These are phyloP conservation scores for Solanum paucissectum DNA, from an alignment of 257 asterid genomes.

Conservation along the genomic window DNA sequence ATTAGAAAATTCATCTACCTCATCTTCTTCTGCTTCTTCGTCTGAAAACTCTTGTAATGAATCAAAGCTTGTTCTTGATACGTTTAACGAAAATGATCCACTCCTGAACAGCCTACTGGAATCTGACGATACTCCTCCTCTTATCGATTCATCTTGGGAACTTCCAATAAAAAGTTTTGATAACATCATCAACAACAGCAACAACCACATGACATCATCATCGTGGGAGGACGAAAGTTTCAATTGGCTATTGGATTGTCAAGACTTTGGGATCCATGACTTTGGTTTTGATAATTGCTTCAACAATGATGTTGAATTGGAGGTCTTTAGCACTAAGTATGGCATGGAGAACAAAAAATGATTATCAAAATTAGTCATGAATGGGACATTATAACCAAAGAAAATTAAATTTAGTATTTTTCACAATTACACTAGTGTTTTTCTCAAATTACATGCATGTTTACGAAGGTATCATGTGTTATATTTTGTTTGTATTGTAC, in stretches of 20 bases:
- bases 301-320: conserved; percentile 22
- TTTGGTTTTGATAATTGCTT: conserved; percentile 34
- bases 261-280: conserved; percentile 76
- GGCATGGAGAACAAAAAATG: conserved; percentile 1
- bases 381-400: not conserved
- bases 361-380: not conserved
- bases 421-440: not conserved
- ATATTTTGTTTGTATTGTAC: not conserved
- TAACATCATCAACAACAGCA: not conserved
- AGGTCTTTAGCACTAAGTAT: conserved; percentile 16
- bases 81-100: conserved; percentile 31
- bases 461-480: conserved; percentile 2
- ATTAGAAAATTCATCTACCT: conserved; percentile 12
- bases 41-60: conserved; percentile 44
- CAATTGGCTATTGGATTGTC: conserved; percentile 59
- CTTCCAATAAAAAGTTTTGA: conserved; percentile 12
- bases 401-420: not conserved
- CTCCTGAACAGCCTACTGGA: conserved; percentile 24
- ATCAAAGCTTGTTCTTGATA: conserved; percentile 15
- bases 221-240: conserved; percentile 43
- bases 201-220: not conserved
- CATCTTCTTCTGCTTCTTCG: conserved; percentile 27
- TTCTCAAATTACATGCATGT: not conserved
- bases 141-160: conserved; percentile 29
- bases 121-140: conserved; percentile 20